A percentile compares a stretch with the other conserved stretches of the same genome.
These are phyloP conservation scores for Astrothelium subdiscretum DNA, from an alignment of 495 filamentous ascomycete genomes.

Conservation along the genomic window DNA sequence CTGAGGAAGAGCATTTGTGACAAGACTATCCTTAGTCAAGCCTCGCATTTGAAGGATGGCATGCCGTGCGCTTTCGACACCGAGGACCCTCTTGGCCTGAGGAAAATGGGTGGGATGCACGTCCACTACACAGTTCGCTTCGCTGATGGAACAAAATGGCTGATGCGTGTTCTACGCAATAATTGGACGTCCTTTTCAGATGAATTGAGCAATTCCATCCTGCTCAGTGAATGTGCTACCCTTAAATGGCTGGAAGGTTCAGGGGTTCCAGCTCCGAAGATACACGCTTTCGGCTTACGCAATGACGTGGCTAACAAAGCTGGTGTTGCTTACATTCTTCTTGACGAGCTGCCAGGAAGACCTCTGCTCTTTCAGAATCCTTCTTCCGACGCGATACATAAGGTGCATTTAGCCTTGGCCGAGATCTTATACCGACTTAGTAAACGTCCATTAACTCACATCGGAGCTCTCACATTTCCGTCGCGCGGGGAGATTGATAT, in stretches of 20 bases:
- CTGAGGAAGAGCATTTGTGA: no score
- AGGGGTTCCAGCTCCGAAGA: not conserved
- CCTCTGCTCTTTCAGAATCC: not conserved
- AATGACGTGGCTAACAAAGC: not conserved
- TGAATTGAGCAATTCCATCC: no score
- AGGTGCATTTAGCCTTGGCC: not conserved
- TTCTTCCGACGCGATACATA: not conserved
- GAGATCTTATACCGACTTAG: not conserved
- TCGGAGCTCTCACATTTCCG: not conserved
- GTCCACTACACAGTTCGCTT: no score
- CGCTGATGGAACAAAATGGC: no score
- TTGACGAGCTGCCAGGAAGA: not conserved
- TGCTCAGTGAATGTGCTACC: not conserved
- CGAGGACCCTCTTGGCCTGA: no score
- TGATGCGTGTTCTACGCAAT: no score
- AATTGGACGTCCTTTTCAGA: no score
- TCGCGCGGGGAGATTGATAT: not conserved
- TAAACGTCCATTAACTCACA: not conserved
- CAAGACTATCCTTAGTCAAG: no score
- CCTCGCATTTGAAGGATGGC: no score
- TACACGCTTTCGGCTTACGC: not conserved
- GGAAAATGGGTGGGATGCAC: no score
- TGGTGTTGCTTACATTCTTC: not conserved
- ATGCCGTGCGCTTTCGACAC: no score
- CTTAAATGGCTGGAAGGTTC: not conserved